Evolutionary conservation across 2,329 filamentous ascomycete species (phyloP), one percentile per base, ranked within the genome.

Genomic region (Aureobasidium musti): DNA sequence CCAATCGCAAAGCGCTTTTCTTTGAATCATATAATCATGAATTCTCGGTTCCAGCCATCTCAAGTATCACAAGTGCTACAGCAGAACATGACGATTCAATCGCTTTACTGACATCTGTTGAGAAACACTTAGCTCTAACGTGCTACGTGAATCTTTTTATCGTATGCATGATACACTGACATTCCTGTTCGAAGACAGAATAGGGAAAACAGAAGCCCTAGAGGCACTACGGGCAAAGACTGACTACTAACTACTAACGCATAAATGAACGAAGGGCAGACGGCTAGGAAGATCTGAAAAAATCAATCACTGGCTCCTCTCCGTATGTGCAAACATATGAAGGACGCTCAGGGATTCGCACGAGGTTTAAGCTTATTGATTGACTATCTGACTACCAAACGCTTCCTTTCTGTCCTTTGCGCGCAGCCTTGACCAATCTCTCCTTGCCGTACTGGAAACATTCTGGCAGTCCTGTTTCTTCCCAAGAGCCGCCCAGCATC

Each of bases 401-500:
- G 41, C 65, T 67, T 6, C 65, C 65, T 23, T 67, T 67, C 47
- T 59, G 28, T 8, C 65, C 57, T 14, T 67, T 63, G 7, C 45
- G 64, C 43, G n/a, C 45, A 23, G 56, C 65, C 30, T 67, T 67
- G 4, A 53, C 37, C 14, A 67, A n/a, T 26, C 65, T 61, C 26
- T 73, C 70, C 1, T 71, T 65, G 1, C 68, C 76, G 28, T 77
- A 72, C 54, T 76, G 73, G 52, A 80, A 80, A 59, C 78, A 77
- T 54, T 76, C 75, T 0, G 76, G 75, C 11, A 77, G 49, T 0
- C 78, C 77, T 1, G 78, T 81, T 1, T 67, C 57, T 77, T 68
- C 68, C 79, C 79, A 81, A 0, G 69, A 59, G 5, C 74, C 72
- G 4, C 79, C 79, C 5, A 77, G 73, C 4, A 80, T 76, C 23